A percentile compares a stretch with the other conserved stretches of the same genome.
Conservation (phyloP, 768 basidiomycete genomes). For the Boletus subparvulus region DNA sequence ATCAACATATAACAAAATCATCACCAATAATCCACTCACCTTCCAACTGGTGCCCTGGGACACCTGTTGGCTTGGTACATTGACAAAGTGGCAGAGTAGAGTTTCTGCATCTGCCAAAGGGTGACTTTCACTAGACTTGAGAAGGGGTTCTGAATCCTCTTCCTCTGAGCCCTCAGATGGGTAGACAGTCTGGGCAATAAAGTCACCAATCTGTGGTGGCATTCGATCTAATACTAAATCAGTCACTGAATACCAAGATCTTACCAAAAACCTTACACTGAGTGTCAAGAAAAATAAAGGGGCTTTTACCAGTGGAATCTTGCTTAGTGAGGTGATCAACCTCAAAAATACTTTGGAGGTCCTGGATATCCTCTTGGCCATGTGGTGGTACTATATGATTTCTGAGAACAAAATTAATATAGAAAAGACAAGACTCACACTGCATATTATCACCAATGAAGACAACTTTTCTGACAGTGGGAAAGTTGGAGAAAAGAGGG, state of each 20-base stretch:
- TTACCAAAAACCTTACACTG: constrained; percentile 56
- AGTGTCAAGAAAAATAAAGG: constrained; percentile 59
- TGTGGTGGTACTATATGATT: constrained; percentile 66
- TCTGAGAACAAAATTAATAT: constrained; percentile 28
- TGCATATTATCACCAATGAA: constrained; percentile 72
- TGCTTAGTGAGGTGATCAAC: constrained; percentile 51
- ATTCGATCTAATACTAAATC: constrained; percentile 60
- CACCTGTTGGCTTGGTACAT: constrained; percentile 47
- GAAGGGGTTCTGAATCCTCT: constrained; percentile 28
- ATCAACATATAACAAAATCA: background rate
- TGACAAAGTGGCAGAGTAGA: constrained; percentile 64
- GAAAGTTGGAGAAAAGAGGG: constrained; percentile 35
- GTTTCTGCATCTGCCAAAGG: constrained; percentile 39
- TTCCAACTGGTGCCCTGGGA: constrained; percentile 38
- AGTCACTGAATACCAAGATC: background rate
- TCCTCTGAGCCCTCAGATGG: constrained; percentile 37
- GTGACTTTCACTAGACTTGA: constrained; percentile 55
- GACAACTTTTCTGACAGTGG: constrained; percentile 48
- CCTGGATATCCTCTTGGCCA: constrained; percentile 67
- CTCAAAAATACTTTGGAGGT: constrained; percentile 77
- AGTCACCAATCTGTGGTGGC: constrained; percentile 74
- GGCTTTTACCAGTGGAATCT: constrained; percentile 23
- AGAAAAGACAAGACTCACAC: constrained; percentile 41
- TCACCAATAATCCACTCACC: constrained; percentile 24
- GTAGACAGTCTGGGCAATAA: constrained; percentile 72